Evolutionary conservation across 2,329 filamentous ascomycete species (phyloP).

Genomic region (Shiraia sp.): DNA sequence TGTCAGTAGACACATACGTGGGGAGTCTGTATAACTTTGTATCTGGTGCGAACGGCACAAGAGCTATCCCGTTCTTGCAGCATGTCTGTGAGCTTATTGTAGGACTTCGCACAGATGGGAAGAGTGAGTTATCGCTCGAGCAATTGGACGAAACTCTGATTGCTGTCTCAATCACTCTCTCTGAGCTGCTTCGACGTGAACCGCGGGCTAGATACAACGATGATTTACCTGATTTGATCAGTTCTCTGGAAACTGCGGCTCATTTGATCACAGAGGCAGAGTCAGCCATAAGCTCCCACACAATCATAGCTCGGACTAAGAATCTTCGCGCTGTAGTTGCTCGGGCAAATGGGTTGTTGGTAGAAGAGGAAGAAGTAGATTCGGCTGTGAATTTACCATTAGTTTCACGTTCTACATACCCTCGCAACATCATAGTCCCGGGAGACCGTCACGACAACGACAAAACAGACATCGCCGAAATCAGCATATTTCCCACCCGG

Average conservation of each 20-base stretch:
- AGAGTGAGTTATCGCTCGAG: neutral
- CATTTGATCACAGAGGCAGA: conserved; percentile 2
- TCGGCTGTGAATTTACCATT: too few relatives aligned
- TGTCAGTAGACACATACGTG: conserved; percentile 42
- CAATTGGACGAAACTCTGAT: conserved; percentile 7
- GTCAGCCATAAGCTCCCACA: neutral
- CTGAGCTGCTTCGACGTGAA: conserved; percentile 24
- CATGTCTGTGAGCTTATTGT: conserved; percentile 20
- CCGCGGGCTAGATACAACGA: conserved; percentile 24
- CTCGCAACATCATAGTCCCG: too few relatives aligned
- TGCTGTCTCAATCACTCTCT: conserved; percentile 15
- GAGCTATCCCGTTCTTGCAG: conserved; percentile 38
- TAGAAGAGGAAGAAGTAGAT: too few relatives aligned
- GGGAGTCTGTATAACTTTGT: conserved; percentile 43
- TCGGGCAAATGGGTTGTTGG: conserved; percentile 22
- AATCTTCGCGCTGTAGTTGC: conserved; percentile 19
- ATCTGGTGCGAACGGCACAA: conserved; percentile 32
- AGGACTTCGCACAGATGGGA: neutral
- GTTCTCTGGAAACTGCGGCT: conserved; percentile 9
- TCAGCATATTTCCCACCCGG: too few relatives aligned
- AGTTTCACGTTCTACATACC: too few relatives aligned
- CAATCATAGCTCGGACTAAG: conserved; percentile 5
- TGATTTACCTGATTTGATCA: conserved; percentile 11
- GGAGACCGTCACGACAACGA: too few relatives aligned
- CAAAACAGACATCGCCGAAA: too few relatives aligned